Evolutionary conservation across 2,329 filamentous ascomycete species (phyloP).

Genomic region (Hysterium pulicare): DNA sequence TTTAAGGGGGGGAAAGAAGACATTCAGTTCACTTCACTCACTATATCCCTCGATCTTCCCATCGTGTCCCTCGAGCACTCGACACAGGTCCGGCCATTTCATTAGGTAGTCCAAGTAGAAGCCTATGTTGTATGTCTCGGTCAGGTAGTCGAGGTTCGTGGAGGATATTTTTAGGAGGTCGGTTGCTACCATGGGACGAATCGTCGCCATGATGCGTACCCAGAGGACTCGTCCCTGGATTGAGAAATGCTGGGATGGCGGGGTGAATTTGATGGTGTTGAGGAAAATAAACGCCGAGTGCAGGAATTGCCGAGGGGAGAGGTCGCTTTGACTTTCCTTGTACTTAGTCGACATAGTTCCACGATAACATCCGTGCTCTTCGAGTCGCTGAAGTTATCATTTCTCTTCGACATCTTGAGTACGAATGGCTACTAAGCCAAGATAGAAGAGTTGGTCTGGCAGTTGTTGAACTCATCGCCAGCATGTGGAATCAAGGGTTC

Average conservation of each 20-base stretch:
- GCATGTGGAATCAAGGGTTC: conserved; percentile 60
- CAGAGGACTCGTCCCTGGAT: too few relatives aligned
- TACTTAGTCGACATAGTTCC: too few relatives aligned
- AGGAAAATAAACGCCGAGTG: too few relatives aligned
- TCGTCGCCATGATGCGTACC: conserved; percentile 73
- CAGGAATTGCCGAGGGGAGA: too few relatives aligned
- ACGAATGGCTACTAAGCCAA: conserved; percentile 18
- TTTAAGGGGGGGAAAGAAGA: background rate
- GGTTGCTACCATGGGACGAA: conserved; percentile 65
- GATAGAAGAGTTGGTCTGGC: conserved; percentile 17
- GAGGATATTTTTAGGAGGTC: conserved; percentile 89
- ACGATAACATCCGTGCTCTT: too few relatives aligned
- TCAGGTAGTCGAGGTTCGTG: conserved; percentile 92
- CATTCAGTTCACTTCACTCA: conserved; percentile 50
- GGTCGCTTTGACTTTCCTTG: too few relatives aligned
- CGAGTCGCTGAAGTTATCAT: too few relatives aligned
- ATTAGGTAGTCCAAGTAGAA: conserved; percentile 97
- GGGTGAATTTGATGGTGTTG: too few relatives aligned
- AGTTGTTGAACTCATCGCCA: conserved; percentile 24
- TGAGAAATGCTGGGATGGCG: too few relatives aligned
- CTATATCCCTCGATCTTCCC: conserved; percentile 95
- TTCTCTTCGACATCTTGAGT: too few relatives aligned
- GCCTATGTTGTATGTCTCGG: conserved; percentile 93
- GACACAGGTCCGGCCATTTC: conserved; percentile 93
- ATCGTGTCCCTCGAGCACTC: conserved; percentile 78